Conservation (phyloP, 2,329 filamentous ascomycete species). For the Dissoconium aciculare region DNA sequence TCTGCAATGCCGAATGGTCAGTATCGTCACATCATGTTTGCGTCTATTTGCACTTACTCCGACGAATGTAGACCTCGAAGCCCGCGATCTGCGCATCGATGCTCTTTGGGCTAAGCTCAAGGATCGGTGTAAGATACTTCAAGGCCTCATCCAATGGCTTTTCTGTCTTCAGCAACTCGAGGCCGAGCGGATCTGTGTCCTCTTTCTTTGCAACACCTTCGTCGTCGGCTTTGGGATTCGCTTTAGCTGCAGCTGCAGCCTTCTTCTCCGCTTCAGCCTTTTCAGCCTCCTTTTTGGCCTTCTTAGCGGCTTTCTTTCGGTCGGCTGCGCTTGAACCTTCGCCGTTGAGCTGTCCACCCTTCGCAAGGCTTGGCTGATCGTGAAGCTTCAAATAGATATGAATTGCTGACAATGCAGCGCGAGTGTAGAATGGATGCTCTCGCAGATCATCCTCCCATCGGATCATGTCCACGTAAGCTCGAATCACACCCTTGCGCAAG, state of each 20-base stretch:
- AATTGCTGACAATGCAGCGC: conserved; percentile 68
- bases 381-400: conserved; percentile 65
- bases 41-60: conserved; percentile 47
- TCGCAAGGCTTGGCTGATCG: conserved; percentile 55
- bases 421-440: conserved; percentile 83
- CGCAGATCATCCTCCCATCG: conserved; percentile 86
- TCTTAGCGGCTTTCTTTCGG: conserved; percentile 54
- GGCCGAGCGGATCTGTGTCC: conserved; percentile 74
- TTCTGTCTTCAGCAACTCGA: conserved; percentile 50
- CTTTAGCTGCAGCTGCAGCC: conserved; percentile 28
- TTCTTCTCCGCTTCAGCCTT: conserved; percentile 76
- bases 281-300: conserved; percentile 61
- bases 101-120: conserved; percentile 68
- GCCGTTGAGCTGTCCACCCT: conserved; percentile 57
- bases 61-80: conserved; percentile 77
- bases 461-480: conserved; percentile 91
- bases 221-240: conserved; percentile 45
- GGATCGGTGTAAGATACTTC: conserved; percentile 67
- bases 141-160: conserved; percentile 70
- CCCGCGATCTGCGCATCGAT: conserved; percentile 71
- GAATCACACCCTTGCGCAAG: conserved; percentile 86
- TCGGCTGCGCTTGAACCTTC: conserved; percentile 64
- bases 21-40: conserved; percentile 1
- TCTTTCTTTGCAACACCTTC: conserved; percentile 54
- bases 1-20: conserved; percentile 28